Percentiles rank a stretch among this genome's conserved stretches.
These are phyloP conservation scores for Neopestalotiopsis rosae DNA, from an alignment of 2,329 filamentous ascomycete genomes.

Conservation along the genomic window DNA sequence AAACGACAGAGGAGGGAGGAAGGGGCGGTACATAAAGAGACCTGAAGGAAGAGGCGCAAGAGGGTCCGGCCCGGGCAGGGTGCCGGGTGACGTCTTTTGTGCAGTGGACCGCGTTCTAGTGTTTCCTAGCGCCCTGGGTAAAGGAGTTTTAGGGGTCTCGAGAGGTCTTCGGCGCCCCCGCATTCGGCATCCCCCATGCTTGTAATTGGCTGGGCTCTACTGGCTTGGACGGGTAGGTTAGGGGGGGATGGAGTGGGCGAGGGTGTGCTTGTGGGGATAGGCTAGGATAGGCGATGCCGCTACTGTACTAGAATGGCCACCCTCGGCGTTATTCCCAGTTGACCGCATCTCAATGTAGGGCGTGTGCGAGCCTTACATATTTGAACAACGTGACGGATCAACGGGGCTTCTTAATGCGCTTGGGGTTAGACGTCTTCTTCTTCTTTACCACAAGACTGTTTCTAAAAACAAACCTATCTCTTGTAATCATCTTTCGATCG, in stretches of 20 bases:
- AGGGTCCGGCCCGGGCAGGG: not conserved
- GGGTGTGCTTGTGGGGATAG: not conserved
- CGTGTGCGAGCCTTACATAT: conserved; percentile 2
- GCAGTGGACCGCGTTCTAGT: conserved; percentile 2
- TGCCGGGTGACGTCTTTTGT: not conserved
- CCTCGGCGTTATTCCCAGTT: conserved; percentile 2
- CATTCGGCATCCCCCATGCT: not conserved
- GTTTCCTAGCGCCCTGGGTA: not conserved
- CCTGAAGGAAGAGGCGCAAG: not conserved
- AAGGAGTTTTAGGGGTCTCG: not conserved
- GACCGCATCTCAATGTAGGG: not conserved
- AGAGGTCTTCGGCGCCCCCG: not conserved
- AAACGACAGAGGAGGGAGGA: not conserved
- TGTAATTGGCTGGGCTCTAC: not conserved
- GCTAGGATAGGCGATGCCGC: not conserved
- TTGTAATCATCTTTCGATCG: not conserved
- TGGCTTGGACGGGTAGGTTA: not conserved
- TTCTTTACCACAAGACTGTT: not conserved
- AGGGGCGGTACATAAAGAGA: not conserved
- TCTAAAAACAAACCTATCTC: not conserved
- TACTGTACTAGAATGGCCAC: not conserved
- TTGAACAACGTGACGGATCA: not conserved
- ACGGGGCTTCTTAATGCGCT: not conserved
- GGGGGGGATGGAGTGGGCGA: not conserved
- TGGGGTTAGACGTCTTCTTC: not conserved